phyloP scores from a whole-genome alignment of 2,329 filamentous ascomycete species.

The Westerdykella sp. region DNA sequence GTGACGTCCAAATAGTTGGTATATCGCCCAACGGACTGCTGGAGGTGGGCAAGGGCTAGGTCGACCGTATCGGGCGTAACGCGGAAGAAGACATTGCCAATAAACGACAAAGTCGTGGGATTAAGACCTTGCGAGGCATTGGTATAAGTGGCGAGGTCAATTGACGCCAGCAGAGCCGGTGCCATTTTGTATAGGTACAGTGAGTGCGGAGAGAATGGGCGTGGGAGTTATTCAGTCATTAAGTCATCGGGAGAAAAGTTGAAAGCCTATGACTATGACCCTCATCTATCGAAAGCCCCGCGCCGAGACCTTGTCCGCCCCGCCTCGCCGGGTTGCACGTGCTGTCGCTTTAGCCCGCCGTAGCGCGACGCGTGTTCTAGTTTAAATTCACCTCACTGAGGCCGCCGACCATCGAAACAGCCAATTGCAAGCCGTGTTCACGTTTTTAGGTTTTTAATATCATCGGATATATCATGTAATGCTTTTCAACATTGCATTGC shows the following conservation, averaged over 20 bases:
- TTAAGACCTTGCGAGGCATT: conserved; percentile 46
- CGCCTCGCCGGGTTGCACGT: not conserved
- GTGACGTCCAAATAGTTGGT: conserved; percentile 72
- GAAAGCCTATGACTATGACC: too few species aligned
- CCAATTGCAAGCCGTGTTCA: too few species aligned
- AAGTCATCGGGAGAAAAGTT: too few species aligned
- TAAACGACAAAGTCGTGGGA: conserved; percentile 49
- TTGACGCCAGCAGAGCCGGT: conserved; percentile 44
- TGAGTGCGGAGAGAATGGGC: too few species aligned
- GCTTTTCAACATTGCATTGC: too few species aligned
- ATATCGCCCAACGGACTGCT: conserved; percentile 50
- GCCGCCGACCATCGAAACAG: too few species aligned
- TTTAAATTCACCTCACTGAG: conserved; percentile 41
- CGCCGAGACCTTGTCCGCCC: too few species aligned
- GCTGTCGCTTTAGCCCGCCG: not conserved
- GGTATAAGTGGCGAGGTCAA: conserved; percentile 42
- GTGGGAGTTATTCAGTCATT: too few species aligned
- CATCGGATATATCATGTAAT: too few species aligned
- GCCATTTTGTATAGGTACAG: conserved; percentile 31
- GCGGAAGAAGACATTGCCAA: conserved; percentile 53
- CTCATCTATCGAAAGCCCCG: too few species aligned
- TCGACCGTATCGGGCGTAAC: conserved; percentile 46
- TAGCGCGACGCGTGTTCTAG: not conserved
- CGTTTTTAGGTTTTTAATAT: too few species aligned
- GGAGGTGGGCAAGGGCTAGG: conserved; percentile 48